These are phyloP conservation scores for Endotrypanum monterogeii DNA, from an alignment of 208 protist genomes.

Conservation along the genomic window DNA sequence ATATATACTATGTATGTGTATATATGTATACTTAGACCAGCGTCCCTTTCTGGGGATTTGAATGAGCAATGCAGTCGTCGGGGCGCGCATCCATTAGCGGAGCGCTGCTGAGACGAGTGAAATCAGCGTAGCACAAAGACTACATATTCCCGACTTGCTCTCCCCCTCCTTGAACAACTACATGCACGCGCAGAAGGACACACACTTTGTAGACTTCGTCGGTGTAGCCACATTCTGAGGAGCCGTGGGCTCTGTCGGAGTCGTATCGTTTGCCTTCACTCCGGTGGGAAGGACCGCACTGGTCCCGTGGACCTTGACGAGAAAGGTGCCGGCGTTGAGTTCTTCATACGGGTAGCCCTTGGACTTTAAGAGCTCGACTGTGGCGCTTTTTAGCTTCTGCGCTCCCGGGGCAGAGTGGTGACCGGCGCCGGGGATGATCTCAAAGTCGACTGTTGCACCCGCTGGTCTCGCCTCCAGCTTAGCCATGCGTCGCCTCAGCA, in stretches of 20 bases:
- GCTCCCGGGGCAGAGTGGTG: slow-evolving; percentile 54
- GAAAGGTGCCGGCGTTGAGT: slow-evolving; percentile 39
- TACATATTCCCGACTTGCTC: too few species aligned
- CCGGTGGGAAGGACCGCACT: slow-evolving; percentile 22
- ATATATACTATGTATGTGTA: too few species aligned
- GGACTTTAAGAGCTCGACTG: slow-evolving; percentile 34
- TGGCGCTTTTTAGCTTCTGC: slow-evolving; percentile 50
- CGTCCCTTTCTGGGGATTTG: neutral
- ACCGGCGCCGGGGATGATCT: slow-evolving; percentile 54
- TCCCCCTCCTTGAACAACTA: neutral
- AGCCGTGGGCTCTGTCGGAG: neutral
- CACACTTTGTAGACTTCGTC: slow-evolving; percentile 7
- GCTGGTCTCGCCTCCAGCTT: slow-evolving; percentile 38
- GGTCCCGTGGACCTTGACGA: slow-evolving; percentile 38
- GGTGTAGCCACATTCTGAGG: neutral
- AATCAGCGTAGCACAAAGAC: neutral
- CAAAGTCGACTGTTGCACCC: slow-evolving; percentile 38
- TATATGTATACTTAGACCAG: too few species aligned
- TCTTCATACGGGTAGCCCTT: slow-evolving; percentile 44
- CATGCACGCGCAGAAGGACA: slow-evolving; percentile 32
- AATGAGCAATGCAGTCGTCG: neutral
- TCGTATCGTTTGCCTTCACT: slow-evolving; percentile 16
- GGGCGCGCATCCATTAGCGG: neutral
- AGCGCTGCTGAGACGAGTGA: neutral
- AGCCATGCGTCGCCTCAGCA: slow-evolving; percentile 41